Base-by-base conservation (phyloP, 306 rosid species). In the Albizia julibrissin region DNA sequence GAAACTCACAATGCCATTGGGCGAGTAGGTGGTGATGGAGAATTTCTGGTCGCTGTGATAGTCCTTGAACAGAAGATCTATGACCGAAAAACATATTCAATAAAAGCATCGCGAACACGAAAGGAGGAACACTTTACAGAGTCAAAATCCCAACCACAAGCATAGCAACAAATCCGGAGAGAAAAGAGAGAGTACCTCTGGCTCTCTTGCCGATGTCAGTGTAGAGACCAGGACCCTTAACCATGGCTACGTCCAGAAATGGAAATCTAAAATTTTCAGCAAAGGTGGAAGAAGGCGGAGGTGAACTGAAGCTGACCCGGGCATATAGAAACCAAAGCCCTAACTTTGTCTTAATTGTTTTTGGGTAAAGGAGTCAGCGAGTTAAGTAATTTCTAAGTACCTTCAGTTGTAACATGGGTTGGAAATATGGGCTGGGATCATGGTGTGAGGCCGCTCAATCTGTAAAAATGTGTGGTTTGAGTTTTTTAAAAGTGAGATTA, bases 201-300 rank as follows among this genome's bases (percentile, higher is more conserved):
- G 98, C 91, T 82, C 85, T 90, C 76, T 91, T 95, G 88, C 98
- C 98, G 80, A 95, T 91, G 72, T 95, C 98, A 69, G 93, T 43
- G 95, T 93, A 95, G 70, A 95, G 98, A 33, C 98, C 98, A 13
- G 98, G 98, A 86, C 98, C 98, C 86, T 91, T 92, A 43, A 83
- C 85, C 98, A 95, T 95, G 77, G 77, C 56, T 85, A 69, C 22
- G 54, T 29, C n/a, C 43, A 50, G 68, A 85, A 81, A 83, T 46
- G 72, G 86, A 37, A 54, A 77, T 85, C 84, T 61, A 76, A 74
- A 37, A 52, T 29, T 12, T 39, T 22, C 4, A 80, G 68, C 31
- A 10, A 64, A 27, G 26, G 2, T 5, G 1, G 34, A 47, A 4
- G 71, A 14, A 59, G 66, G 15, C 14, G 52, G 16, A 12, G 52